Conservation (phyloP, 139 green algal species). For the Coccomyxa sp. region DNA sequence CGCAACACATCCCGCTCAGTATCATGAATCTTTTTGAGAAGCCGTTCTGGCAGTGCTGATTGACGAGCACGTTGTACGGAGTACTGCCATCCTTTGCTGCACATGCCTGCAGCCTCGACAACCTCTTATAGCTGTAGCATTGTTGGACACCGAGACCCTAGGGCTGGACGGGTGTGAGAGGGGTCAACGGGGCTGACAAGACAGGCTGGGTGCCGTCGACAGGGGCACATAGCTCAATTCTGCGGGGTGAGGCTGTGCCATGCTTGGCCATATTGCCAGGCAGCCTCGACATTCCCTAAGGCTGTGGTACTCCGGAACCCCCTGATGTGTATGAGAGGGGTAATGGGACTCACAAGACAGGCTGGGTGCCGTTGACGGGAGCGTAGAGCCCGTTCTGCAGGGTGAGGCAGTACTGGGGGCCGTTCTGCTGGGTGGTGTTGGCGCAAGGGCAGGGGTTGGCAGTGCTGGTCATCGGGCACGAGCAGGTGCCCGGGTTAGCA, state of each 20-base stretch:
- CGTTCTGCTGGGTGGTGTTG: not conserved
- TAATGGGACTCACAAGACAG: not conserved
- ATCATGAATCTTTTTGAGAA: no score
- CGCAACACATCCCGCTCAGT: no score
- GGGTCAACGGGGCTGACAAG: not conserved
- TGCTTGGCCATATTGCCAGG: no score
- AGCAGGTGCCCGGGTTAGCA: not conserved
- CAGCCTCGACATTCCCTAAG: no score
- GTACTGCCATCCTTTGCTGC: no score
- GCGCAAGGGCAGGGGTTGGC: not conserved
- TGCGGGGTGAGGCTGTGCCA: not conserved
- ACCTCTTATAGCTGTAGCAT: no score
- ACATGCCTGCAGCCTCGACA: no score
- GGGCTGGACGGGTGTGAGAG: not conserved
- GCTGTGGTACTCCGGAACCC: no score
- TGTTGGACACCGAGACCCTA: no score
- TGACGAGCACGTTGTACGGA: no score
- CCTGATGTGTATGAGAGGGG: not conserved
- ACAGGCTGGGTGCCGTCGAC: not conserved
- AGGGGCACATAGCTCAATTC: not conserved
- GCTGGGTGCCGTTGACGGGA: slow-evolving; percentile 1
- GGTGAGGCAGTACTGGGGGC: not conserved
- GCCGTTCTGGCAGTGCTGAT: no score
- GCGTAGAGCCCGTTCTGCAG: not conserved
- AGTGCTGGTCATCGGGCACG: no score